These are phyloP conservation scores for Mrakia blollopis DNA, from an alignment of 768 basidiomycete genomes.

Conservation along the genomic window DNA sequence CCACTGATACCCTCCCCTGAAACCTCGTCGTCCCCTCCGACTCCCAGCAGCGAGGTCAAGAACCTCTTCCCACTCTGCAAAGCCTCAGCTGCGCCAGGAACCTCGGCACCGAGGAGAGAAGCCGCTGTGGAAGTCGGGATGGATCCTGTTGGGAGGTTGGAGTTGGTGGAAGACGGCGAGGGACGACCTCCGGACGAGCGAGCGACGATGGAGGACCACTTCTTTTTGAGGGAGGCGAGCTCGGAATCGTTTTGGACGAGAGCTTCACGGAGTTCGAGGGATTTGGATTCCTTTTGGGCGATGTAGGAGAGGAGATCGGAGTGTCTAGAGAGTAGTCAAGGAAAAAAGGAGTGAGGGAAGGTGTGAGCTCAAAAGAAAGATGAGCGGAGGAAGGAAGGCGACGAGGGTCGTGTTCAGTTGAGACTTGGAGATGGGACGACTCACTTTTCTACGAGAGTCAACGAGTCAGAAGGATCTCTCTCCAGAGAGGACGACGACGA, in stretches of 20 bases:
- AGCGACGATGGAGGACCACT: conserved; percentile 25
- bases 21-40: not conserved
- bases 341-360: too few species aligned
- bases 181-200: not conserved
- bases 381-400: too few species aligned
- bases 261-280: conserved; percentile 22
- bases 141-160: not conserved
- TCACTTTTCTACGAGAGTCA: conserved; percentile 28
- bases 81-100: not conserved
- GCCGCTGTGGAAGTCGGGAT: not conserved
- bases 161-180: not conserved
- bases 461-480: not conserved
- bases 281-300: conserved; percentile 23
- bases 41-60: conserved; percentile 13
- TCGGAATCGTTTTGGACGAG: conserved; percentile 25
- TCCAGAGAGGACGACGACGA: not conserved
- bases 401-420: not conserved
- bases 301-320: conserved; percentile 28
- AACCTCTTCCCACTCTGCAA: conserved; percentile 22
- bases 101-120: not conserved
- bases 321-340: conserved; percentile 1
- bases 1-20: not conserved
- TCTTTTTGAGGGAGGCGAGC: conserved; percentile 22
- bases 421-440: not conserved
- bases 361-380: not conserved